Conservation (phyloP, 2,329 filamentous ascomycete species). For the Aspergillus sclerotialis region DNA sequence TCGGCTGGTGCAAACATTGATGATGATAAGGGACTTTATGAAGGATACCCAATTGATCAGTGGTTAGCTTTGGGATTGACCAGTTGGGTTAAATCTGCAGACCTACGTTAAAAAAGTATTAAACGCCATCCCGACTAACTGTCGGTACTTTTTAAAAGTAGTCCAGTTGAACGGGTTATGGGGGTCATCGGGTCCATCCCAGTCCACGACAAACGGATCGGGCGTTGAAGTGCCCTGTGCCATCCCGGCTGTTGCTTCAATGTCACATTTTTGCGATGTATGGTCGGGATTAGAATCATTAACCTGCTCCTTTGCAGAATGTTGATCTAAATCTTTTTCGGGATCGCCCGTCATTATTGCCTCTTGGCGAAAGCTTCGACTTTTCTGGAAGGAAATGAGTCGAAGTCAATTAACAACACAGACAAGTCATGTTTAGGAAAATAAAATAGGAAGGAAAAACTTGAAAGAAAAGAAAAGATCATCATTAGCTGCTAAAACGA, state of each 20-base stretch:
- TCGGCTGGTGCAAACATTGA: slow-evolving; percentile 20
- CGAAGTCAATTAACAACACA: not conserved
- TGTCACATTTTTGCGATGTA: not conserved
- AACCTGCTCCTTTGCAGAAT: not conserved
- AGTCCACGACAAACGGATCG: not conserved
- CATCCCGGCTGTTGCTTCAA: not conserved
- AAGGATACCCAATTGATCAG: not conserved
- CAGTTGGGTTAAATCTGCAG: no score
- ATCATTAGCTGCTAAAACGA: no score
- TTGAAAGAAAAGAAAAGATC: not conserved
- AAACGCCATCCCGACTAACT: slow-evolving; percentile 14
- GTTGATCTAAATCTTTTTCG: not conserved
- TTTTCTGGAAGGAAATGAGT: not conserved
- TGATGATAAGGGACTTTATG: slow-evolving; percentile 1
- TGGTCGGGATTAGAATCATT: not conserved
- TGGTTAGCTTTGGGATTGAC: no score
- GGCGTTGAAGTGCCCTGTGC: not conserved
- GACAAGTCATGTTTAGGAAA: no score
- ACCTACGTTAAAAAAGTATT: slow-evolving; percentile 20
- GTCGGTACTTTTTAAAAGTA: slow-evolving; percentile 15
- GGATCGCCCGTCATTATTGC: not conserved
- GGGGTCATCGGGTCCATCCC: slow-evolving; percentile 22
- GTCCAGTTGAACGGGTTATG: slow-evolving; percentile 28
- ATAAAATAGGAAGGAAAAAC: not conserved
- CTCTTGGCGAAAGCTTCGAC: no score